Evolutionary conservation across 306 rosid genomes (phyloP).

Genomic region (Urtica urens): DNA sequence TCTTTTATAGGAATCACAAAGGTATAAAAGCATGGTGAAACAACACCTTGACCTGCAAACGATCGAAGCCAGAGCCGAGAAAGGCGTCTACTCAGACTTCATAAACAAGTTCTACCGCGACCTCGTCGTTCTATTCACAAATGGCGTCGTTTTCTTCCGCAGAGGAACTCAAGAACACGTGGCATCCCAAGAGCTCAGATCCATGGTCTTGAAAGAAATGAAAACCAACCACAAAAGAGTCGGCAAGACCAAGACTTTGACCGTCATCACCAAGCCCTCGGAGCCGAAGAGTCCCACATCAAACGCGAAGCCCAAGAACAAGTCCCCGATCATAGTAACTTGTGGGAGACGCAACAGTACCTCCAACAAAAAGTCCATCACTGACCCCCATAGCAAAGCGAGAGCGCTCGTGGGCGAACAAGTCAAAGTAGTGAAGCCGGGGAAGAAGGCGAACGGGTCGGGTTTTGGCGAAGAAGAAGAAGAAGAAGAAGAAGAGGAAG

Average conservation of each 20-base stretch:
- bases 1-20: constrained; percentile 30
- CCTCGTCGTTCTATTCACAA: constrained; percentile 36
- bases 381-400: too few species aligned
- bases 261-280: constrained; percentile 9
- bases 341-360: constrained; percentile 21
- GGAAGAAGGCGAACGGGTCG: constrained; percentile 8
- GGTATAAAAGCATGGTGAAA: constrained; percentile 31
- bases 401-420: too few species aligned
- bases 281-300: too few species aligned
- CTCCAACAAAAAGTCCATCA: neutral
- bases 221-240: constrained; percentile 2
- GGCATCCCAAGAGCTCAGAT: constrained; percentile 31
- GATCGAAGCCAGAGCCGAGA: constrained; percentile 26
- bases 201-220: constrained; percentile 30
- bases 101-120: constrained; percentile 31
- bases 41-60: constrained; percentile 37
- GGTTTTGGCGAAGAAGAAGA: constrained; percentile 13
- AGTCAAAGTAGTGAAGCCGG: neutral
- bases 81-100: constrained; percentile 22
- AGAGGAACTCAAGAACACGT: constrained; percentile 19
- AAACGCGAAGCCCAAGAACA: constrained; percentile 16
- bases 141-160: constrained; percentile 32
- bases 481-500: neutral
- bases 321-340: constrained; percentile 16
- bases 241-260: neutral